Base-by-base conservation (phyloP, 2,329 filamentous ascomycete species). In the Aspergillus latus region DNA sequence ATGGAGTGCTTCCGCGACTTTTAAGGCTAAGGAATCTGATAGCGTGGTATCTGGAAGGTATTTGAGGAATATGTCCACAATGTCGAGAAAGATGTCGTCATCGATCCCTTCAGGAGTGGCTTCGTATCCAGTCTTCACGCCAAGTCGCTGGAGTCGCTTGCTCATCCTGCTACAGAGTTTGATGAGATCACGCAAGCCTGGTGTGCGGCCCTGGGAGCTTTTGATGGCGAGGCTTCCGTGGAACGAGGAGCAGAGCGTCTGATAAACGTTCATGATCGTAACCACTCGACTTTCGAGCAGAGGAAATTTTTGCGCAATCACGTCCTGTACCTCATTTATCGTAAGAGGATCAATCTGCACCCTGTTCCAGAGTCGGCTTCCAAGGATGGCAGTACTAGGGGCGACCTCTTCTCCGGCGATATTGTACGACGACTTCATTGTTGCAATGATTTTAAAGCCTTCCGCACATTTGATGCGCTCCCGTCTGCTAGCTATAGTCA, bases 41-140 rank as follows among this genome's bases (percentile, higher is more conserved):
- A 86, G 76, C 10, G 83, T 79, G 30, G 81, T 80, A 55, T 88
- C 88, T 8, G 88, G 87, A 45, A 94, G 79, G 68, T 88, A 90
- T 52, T 89, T 90, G 42, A 90, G 87, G 72, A 99, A 97, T 68
- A 92, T 95, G 73, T 99, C 94, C 51, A 94, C 82, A 0, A 92
- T 90, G 69, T 99, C 94, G 76, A 96, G 84, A 67, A 97, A 97
- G 73, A 97, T 96, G 65, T 88, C 86, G 66, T 97, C 88, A 62
- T 84, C 80, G 0, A 84, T 84, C 1, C 82, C 83, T 65, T 93
- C 89, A n/a, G 81, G 85, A 21, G 92, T 84, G 0, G 87, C 80
- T 69, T 94, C 89, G 16, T 84, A 80, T 9, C 86, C 85, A 26
- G 83, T 88, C 61, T 82, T 87, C 26, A 85, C 84, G 1, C 86